Conservation (phyloP, 1,284 basidiomycete species). For the Cryptococcus sp. region DNA sequence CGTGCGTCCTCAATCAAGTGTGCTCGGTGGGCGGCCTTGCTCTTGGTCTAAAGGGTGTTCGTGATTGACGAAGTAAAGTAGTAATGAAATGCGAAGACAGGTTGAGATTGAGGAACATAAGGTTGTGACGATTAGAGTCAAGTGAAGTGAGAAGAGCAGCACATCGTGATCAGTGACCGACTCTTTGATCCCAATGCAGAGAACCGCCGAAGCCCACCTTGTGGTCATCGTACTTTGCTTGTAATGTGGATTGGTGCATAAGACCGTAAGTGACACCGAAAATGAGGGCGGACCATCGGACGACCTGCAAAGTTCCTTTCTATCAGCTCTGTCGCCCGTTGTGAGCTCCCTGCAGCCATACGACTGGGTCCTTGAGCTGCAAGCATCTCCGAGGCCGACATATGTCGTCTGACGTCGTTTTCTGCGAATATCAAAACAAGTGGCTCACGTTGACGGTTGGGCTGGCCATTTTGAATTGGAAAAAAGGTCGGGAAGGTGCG, state of each 20-base stretch:
- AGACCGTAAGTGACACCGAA: conserved; percentile 91
- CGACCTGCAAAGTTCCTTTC: conserved; percentile 65
- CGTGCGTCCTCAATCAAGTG: conserved; percentile 82
- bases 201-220: conserved; percentile 25
- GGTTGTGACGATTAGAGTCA: too few species aligned
- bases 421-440: conserved; percentile 1
- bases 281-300: conserved; percentile 89
- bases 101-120: too few species aligned
- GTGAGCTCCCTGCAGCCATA: neutral
- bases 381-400: neutral
- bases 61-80: neutral
- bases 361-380: neutral
- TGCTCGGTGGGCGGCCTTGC: conserved; percentile 60
- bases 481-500: neutral
- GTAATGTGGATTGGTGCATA: conserved; percentile 85
- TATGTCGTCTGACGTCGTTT: too few species aligned
- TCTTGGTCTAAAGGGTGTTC: conserved; percentile 25
- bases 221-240: conserved; percentile 70
- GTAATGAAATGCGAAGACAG: neutral
- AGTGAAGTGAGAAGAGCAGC: too few species aligned
- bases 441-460: conserved; percentile 46
- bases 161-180: too few species aligned
- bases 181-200: too few species aligned
- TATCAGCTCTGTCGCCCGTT: neutral
- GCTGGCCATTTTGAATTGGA: conserved; percentile 45